A percentile compares a stretch with the other conserved stretches of the same genome.
These are phyloP conservation scores for Tetradesmus obliquus DNA, from an alignment of 139 green algal species.

Conservation along the genomic window DNA sequence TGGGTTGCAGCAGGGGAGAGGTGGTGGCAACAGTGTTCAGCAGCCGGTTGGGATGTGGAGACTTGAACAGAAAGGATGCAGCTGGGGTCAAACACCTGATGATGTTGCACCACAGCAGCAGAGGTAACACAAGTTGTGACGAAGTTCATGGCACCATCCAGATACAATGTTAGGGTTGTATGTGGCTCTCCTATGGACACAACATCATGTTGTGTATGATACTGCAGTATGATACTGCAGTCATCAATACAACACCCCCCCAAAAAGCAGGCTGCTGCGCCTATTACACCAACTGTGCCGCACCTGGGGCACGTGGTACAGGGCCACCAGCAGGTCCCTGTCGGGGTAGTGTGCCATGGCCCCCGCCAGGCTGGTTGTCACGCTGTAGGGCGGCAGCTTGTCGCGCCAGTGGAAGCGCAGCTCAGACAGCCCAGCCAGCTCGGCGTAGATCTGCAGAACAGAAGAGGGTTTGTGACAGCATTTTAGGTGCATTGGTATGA, in stretches of 20 bases:
- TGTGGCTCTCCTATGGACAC: no score
- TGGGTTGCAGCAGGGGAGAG: neutral
- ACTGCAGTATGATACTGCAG: no score
- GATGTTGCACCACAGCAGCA: no score
- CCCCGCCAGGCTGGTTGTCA: constrained; percentile 68
- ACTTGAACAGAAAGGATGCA: constrained; percentile 75
- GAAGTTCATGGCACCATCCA: no score
- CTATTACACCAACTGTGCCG: neutral
- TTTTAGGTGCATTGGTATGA: neutral
- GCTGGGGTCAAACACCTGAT: constrained; percentile 66
- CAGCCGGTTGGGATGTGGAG: constrained; percentile 18
- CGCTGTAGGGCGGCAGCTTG: constrained; percentile 75
- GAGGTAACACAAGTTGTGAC: no score
- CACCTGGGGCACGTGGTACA: constrained; percentile 66
- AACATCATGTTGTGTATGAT: no score
- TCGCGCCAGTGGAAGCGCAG: constrained; percentile 89
- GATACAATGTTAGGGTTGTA: no score
- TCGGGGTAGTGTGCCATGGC: constrained; percentile 78
- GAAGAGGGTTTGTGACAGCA: neutral
- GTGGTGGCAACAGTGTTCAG: neutral
- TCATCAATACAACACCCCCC: no score
- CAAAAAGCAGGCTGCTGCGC: no score
- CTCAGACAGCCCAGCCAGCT: constrained; percentile 54
- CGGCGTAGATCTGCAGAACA: constrained; percentile 31
- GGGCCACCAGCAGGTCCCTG: constrained; percentile 77